Percentiles rank a stretch among this genome's conserved stretches.
Conservation (phyloP, 495 filamentous ascomycete species). For the Beverwykella pulmonaria region DNA sequence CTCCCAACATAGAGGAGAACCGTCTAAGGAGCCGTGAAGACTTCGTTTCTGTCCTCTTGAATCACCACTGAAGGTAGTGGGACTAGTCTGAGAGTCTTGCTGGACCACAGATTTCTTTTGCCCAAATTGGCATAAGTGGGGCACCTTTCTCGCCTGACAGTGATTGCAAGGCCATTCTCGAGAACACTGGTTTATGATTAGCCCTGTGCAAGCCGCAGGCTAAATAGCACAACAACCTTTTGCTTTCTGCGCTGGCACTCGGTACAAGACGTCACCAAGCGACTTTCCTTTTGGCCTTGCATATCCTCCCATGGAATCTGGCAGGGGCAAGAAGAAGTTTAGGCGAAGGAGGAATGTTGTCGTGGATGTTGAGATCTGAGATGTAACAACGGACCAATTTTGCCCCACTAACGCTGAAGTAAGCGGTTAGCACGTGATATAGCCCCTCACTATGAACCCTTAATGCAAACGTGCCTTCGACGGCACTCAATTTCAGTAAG, state of each 20-base stretch:
- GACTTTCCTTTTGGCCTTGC: slow-evolving; percentile 16
- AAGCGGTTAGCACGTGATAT: too few species aligned
- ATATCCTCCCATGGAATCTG: not conserved
- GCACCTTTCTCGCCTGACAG: slow-evolving; percentile 47
- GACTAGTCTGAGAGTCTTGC: not conserved
- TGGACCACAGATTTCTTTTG: slow-evolving; percentile 23
- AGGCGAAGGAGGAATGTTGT: too few species aligned
- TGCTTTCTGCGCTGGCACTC: slow-evolving; percentile 53
- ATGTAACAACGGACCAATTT: too few species aligned
- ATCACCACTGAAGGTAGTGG: not conserved
- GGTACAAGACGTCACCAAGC: slow-evolving; percentile 35
- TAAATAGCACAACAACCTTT: slow-evolving; percentile 40
- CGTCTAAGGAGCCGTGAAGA: slow-evolving; percentile 33
- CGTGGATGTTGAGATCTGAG: too few species aligned
- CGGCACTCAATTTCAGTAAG: too few species aligned
- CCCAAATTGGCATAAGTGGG: slow-evolving; percentile 48
- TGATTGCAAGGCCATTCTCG: slow-evolving; percentile 52
- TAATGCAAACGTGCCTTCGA: too few species aligned
- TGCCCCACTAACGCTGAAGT: too few species aligned
- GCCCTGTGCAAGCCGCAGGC: not conserved
- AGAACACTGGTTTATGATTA: slow-evolving; percentile 45
- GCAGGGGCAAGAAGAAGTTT: not conserved
- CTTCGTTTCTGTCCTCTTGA: slow-evolving; percentile 16
- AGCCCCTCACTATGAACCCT: too few species aligned
- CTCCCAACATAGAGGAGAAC: not conserved